These are phyloP conservation scores for Gamarada debralockiae DNA, from an alignment of 495 filamentous ascomycete species.

Conservation along the genomic window DNA sequence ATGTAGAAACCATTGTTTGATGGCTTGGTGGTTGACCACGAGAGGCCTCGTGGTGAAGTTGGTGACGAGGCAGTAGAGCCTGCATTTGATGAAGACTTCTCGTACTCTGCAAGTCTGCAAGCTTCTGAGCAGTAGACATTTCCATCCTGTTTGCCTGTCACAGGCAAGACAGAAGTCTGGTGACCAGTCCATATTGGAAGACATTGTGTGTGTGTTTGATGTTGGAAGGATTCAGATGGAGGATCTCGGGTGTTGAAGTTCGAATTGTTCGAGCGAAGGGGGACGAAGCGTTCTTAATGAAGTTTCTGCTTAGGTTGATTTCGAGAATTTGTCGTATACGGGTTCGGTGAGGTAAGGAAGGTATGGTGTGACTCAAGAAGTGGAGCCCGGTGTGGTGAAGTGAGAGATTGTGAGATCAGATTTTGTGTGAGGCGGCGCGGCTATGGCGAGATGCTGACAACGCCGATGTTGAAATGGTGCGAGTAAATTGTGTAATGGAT, in stretches of 20 bases:
- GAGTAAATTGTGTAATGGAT: background rate
- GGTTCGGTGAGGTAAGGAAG: conserved; percentile 12
- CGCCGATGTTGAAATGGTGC: background rate
- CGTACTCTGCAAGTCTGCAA: conserved; percentile 84
- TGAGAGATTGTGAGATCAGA: conserved; percentile 1
- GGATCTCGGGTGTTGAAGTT: background rate
- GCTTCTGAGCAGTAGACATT: conserved; percentile 88
- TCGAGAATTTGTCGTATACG: conserved; percentile 8
- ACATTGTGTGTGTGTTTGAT: conserved; percentile 36
- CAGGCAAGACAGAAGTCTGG: conserved; percentile 93
- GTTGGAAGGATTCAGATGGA: background rate
- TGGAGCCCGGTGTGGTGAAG: conserved; percentile 13
- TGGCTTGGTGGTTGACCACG: conserved; percentile 41
- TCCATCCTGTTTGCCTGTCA: conserved; percentile 79
- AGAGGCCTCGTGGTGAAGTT: conserved; percentile 35
- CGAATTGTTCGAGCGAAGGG: too few species aligned
- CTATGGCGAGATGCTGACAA: conserved; percentile 7
- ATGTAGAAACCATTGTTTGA: conserved; percentile 57
- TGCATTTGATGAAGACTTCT: conserved; percentile 56
- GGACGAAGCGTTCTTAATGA: background rate
- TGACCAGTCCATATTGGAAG: conserved; percentile 79
- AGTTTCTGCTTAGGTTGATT: too few species aligned
- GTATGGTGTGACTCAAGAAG: conserved; percentile 19
- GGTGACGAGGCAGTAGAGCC: conserved; percentile 54
- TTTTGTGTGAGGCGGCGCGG: conserved; percentile 11